Percentiles rank a stretch among this genome's conserved stretches.
phyloP scores from a whole-genome alignment of 176 grass and related monocot species.

The Oropetium thomaeum region DNA sequence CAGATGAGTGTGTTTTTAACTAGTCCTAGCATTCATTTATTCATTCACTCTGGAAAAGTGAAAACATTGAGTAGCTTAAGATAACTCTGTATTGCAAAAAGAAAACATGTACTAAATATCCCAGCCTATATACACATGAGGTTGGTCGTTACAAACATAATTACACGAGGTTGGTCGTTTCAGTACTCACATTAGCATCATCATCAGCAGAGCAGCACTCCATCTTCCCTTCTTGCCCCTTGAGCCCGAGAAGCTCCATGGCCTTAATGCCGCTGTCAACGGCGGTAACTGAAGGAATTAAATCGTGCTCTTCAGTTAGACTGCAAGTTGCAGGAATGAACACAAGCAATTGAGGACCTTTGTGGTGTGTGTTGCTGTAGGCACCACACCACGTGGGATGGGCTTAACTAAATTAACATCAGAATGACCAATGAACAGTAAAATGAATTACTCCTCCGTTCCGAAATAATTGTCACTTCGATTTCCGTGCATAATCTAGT shows the following conservation, averaged over 20 bases:
- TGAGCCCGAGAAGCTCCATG: constrained; percentile 67
- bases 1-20: background rate
- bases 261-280: constrained; percentile 91
- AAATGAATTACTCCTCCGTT: too few species aligned
- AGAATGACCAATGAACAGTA: background rate
- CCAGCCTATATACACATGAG: too few species aligned
- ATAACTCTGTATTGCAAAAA: background rate
- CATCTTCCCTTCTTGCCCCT: constrained; percentile 29
- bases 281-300: constrained; percentile 53
- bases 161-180: background rate
- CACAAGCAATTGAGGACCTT: background rate
- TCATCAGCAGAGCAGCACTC: background rate
- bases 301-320: background rate
- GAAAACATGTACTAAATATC: too few species aligned
- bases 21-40: background rate
- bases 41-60: background rate
- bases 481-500: too few species aligned
- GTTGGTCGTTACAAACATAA: background rate
- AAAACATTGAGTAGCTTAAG: background rate
- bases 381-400: background rate
- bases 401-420: background rate
- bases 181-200: background rate
- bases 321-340: background rate
- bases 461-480: too few species aligned
- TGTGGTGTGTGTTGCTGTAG: background rate